Evolutionary conservation across 2,329 filamentous ascomycete species (phyloP).

Genomic region (Diaporthe sp.): DNA sequence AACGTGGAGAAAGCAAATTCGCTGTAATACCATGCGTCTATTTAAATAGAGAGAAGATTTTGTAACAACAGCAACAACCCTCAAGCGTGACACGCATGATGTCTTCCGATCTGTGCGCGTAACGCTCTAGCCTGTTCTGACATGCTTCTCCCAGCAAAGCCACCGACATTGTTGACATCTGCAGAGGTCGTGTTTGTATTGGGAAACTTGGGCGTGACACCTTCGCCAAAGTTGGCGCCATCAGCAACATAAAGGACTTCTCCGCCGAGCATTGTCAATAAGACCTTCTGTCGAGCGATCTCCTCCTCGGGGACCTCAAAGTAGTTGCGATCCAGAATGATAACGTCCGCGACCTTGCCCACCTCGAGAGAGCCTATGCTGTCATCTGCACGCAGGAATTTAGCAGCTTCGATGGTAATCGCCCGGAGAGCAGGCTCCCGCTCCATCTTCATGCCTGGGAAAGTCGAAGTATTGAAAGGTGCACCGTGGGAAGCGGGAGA

Average conservation of each 20-base stretch:
- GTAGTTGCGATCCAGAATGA: conserved; percentile 7
- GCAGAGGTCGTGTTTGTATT: neutral
- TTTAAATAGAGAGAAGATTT: too few species aligned
- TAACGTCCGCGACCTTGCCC: conserved; percentile 7
- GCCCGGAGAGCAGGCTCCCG: conserved; percentile 7
- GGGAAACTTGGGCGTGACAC: neutral
- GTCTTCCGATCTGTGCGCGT: conserved; percentile 7
- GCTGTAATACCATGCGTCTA: too few species aligned
- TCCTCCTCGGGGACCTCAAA: conserved; percentile 16
- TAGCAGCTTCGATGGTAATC: conserved; percentile 5
- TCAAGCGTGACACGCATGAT: neutral
- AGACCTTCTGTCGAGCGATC: conserved; percentile 10
- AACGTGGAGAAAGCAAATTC: too few species aligned
- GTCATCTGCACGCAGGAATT: neutral
- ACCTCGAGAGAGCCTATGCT: conserved; percentile 10
- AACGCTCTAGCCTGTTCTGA: neutral
- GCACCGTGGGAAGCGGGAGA: conserved; percentile 1
- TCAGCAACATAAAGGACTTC: neutral
- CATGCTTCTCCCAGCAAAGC: conserved; percentile 7
- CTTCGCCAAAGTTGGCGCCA: conserved; percentile 6
- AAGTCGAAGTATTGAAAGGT: conserved; percentile 13
- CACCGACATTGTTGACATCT: neutral
- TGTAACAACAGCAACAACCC: too few species aligned
- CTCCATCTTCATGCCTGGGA: conserved; percentile 16
- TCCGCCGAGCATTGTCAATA: conserved; percentile 10